These are phyloP conservation scores for Vigna angularis DNA, from an alignment of 306 rosid genomes.

Conservation along the genomic window DNA sequence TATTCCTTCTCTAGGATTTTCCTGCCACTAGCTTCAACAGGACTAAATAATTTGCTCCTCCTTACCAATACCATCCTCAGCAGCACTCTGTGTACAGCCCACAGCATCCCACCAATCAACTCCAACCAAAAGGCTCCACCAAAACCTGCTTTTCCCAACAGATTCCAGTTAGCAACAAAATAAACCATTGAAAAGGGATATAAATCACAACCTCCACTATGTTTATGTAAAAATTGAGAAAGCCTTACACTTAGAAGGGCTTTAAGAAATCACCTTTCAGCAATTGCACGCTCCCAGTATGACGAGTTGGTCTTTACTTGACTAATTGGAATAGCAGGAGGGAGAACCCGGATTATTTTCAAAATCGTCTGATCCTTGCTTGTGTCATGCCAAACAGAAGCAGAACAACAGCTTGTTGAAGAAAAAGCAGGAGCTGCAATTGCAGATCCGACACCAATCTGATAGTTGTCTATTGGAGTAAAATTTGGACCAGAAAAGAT, in stretches of 20 bases:
- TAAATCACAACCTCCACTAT: constrained; percentile 33
- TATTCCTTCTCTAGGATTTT: constrained; percentile 11
- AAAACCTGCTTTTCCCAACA: constrained; percentile 70
- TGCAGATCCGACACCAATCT: constrained; percentile 93
- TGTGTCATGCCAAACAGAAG: constrained; percentile 95
- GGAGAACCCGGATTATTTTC: constrained; percentile 93
- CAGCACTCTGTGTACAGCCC: constrained; percentile 98
- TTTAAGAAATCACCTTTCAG: constrained; percentile 78
- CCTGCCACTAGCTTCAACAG: constrained; percentile 24
- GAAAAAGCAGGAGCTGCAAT: constrained; percentile 98
- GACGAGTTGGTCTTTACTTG: constrained; percentile 75
- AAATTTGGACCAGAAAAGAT: constrained; percentile 90
- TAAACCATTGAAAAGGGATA: constrained; percentile 28
- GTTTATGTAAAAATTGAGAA: constrained; percentile 28
- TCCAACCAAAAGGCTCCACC: constrained; percentile 99
- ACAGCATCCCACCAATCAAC: constrained; percentile 99
- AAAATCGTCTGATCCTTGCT: constrained; percentile 76
- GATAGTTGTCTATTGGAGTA: constrained; percentile 82
- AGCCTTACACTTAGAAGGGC: constrained; percentile 3
- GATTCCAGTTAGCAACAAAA: constrained; percentile 46
- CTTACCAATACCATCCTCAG: constrained; percentile 97
- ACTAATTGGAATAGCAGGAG: constrained; percentile 83
- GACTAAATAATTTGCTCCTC: constrained; percentile 40
- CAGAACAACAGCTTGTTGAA: constrained; percentile 95
- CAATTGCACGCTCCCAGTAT: constrained; percentile 93